phyloP scores from a whole-genome alignment of 768 basidiomycete genomes.

The Leccinellum luteum region DNA sequence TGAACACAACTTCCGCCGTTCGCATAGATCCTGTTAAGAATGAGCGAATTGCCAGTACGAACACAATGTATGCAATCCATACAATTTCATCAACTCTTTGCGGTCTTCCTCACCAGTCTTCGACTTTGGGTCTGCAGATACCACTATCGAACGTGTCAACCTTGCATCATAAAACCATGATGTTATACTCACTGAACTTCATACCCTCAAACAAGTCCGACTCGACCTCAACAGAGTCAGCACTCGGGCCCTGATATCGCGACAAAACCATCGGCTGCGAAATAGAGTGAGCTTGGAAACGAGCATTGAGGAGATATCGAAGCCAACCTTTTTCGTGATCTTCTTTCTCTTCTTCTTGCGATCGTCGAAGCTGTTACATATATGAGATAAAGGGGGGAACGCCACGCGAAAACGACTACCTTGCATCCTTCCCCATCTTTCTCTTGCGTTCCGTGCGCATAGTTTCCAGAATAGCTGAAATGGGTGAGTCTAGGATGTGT shows the following conservation, averaged over 20 bases:
- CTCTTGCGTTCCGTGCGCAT: slow-evolving; percentile 67
- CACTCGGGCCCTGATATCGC: slow-evolving; percentile 62
- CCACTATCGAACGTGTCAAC: slow-evolving; percentile 43
- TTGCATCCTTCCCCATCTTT: slow-evolving; percentile 63
- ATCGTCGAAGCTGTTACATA: slow-evolving; percentile 30
- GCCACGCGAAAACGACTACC: slow-evolving; percentile 33
- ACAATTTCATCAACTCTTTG: slow-evolving; percentile 67
- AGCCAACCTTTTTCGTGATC: slow-evolving; percentile 25
- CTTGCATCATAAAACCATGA: background rate
- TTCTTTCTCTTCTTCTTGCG: slow-evolving; percentile 31
- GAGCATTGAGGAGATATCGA: background rate
- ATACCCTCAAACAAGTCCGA: no score
- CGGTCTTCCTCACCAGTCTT: slow-evolving; percentile 66
- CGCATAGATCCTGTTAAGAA: slow-evolving; percentile 53
- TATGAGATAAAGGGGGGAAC: background rate
- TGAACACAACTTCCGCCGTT: slow-evolving; percentile 68
- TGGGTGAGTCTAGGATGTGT: background rate
- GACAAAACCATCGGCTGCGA: slow-evolving; percentile 57
- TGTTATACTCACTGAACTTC: no score
- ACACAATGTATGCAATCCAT: slow-evolving; percentile 14
- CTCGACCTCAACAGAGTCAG: slow-evolving; percentile 51
- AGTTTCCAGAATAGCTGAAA: slow-evolving; percentile 55
- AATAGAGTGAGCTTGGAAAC: background rate
- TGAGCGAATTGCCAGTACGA: slow-evolving; percentile 1
- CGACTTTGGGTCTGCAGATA: slow-evolving; percentile 72